A percentile compares a stretch with the other conserved stretches of the same genome.
phyloP scores from a whole-genome alignment of 1,284 basidiomycete species.

The Rhodotorula sp. region DNA sequence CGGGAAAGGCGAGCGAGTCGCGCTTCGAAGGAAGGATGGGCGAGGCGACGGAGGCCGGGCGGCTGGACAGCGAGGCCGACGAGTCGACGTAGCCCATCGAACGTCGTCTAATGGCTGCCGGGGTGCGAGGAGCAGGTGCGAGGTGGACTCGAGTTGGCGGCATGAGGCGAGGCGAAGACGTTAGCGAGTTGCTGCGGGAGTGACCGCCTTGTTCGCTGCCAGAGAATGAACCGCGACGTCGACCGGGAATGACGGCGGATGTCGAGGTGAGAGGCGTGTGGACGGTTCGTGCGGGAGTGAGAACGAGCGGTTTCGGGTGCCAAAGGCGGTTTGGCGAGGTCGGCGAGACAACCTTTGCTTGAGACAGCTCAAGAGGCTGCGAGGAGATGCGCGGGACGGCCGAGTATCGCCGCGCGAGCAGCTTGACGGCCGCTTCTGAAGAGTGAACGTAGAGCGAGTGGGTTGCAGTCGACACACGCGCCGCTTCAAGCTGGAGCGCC shows the following conservation, averaged over 20 bases:
- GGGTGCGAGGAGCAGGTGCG: neutral
- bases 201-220: neutral
- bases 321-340: neutral
- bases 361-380: neutral
- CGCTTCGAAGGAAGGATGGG: neutral
- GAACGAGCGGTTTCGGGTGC: constrained; percentile 35
- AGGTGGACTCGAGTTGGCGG: constrained; percentile 1
- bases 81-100: constrained; percentile 23
- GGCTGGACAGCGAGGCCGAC: neutral
- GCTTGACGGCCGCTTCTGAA: neutral
- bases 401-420: constrained; percentile 5
- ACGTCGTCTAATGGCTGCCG: neutral
- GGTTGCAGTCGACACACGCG: neutral
- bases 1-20: neutral
- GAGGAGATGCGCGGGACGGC: neutral
- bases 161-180: neutral
- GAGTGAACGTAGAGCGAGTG: neutral
- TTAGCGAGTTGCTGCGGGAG: constrained; percentile 3
- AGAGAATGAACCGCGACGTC: neutral
- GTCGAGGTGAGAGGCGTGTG: constrained; percentile 21
- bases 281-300: constrained; percentile 30
- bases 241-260: neutral
- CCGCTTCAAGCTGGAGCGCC: constrained; percentile 1
- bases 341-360: neutral
- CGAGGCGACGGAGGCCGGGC: neutral